A percentile compares a stretch with the other conserved stretches of the same genome.
These are phyloP conservation scores for Calonectria honghensis DNA, from an alignment of 2,329 filamentous ascomycete genomes.

Conservation along the genomic window DNA sequence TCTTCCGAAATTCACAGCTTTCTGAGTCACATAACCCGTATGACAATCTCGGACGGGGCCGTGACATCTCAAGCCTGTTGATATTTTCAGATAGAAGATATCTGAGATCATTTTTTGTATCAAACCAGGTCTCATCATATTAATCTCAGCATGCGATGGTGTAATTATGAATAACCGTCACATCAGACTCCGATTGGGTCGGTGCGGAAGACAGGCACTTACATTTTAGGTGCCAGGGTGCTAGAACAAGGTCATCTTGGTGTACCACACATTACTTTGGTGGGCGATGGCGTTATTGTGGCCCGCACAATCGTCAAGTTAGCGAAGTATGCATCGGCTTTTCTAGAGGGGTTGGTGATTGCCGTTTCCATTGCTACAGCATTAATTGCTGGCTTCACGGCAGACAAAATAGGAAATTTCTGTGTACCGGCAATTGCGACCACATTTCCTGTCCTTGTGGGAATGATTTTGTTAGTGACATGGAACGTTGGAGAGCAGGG, in stretches of 20 bases:
- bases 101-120: not conserved
- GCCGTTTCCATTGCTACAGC: constrained; percentile 62
- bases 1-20: too few species aligned
- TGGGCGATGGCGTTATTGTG: constrained; percentile 13
- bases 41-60: too few species aligned
- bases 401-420: constrained; percentile 59
- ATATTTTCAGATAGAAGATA: not conserved
- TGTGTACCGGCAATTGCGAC: constrained; percentile 59
- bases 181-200: not conserved
- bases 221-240: too few species aligned
- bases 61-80: not conserved
- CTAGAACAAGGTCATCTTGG: not conserved
- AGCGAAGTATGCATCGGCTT: not conserved
- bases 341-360: not conserved
- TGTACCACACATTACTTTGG: not conserved
- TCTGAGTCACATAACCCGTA: too few species aligned
- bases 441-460: constrained; percentile 59
- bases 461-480: constrained; percentile 58
- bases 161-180: not conserved
- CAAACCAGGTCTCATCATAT: not conserved
- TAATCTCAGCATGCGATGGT: not conserved
- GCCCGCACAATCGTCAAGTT: constrained; percentile 8
- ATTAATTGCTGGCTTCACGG: constrained; percentile 57
- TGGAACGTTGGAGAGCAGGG: constrained; percentile 62
- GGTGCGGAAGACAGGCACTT: not conserved